Evolutionary conservation across 1,284 basidiomycete species (phyloP).

Genomic region (Filobasidium uniguttulatum): DNA sequence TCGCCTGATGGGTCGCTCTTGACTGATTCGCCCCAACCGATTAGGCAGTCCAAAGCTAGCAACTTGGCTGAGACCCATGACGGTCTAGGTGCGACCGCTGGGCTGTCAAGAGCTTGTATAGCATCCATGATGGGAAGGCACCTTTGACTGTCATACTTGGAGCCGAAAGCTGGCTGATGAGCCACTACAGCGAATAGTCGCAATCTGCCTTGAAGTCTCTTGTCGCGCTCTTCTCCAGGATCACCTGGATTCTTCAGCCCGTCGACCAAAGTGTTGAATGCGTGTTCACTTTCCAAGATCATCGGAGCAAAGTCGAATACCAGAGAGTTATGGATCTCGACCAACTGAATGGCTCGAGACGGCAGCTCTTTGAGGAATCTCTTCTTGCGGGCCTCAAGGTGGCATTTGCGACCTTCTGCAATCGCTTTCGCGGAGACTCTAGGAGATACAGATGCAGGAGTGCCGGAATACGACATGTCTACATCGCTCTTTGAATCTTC

Average conservation of each 20-base stretch:
- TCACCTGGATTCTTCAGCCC: slow-evolving; percentile 4
- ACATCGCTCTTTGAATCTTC: slow-evolving; percentile 12
- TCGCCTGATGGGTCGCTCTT: slow-evolving; percentile 38
- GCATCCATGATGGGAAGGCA: slow-evolving; percentile 3
- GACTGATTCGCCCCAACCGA: slow-evolving; percentile 61
- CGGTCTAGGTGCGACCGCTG: slow-evolving; percentile 36
- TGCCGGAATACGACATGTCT: slow-evolving; percentile 7
- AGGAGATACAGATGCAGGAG: not conserved
- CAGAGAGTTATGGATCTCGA: slow-evolving; percentile 73
- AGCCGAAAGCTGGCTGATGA: slow-evolving; percentile 41
- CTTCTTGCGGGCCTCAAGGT: slow-evolving; percentile 4
- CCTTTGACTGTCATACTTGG: slow-evolving; percentile 29
- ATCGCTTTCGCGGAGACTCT: not conserved
- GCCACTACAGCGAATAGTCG: slow-evolving; percentile 73
- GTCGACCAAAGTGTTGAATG: slow-evolving; percentile 19
- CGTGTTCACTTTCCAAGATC: slow-evolving; percentile 45
- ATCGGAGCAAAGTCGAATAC: slow-evolving; percentile 78
- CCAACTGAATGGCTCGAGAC: slow-evolving; percentile 40
- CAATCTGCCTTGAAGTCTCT: slow-evolving; percentile 58
- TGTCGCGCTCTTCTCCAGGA: slow-evolving; percentile 42
- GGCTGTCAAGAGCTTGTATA: slow-evolving; percentile 27
- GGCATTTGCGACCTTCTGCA: slow-evolving; percentile 2
- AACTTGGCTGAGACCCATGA: slow-evolving; percentile 74
- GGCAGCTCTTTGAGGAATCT: slow-evolving; percentile 4
- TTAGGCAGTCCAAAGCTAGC: slow-evolving; percentile 65